Base-by-base conservation (phyloP, 495 filamentous ascomycete genomes). In the Tuber borchii region DNA sequence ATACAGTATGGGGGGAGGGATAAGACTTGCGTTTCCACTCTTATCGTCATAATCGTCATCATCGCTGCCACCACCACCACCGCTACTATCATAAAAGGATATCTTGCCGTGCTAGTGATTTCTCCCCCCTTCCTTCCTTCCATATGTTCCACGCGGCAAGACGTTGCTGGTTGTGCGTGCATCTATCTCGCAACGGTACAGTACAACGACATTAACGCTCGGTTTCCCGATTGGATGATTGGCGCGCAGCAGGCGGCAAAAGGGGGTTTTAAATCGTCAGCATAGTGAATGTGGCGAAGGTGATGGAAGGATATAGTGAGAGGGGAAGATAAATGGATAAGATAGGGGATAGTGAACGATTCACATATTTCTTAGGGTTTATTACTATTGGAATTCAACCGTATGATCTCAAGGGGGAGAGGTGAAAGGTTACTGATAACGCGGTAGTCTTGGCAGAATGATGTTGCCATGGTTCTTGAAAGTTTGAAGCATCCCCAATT, bases 21-120 rank as follows among this genome's bases (percentile, higher is more conserved):
- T 17, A 65, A 65, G 56, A 65, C 56, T 65, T 34, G 56, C 34
- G 56, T 65, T 65, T 65, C 56, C 26, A 65, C 56, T 65, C 26
- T 65, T 65, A 65, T 65, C 56, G n/a, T 65, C 56, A 65, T 65
- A 26, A 61, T 61, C 10, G 10, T 56, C 51, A 26, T 26, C 51
- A 56, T 56, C n/a, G 26, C 8, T 8, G 9, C 26, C 12, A 26
- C n/a, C 45, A 46, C 45, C 45, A 46, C 45, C 16, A 14, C 56
- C 12, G 31, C 12, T 14, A 65, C 14, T 34, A 34, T 34, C 14
- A 65, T 65, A 3, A 65, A 65, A 34, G 14, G 56, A 65, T 34
- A 65, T 31, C 26, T 34, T 65, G 56, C 31, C 26, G 31, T 17
- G 56, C 14, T 65, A 1, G 56, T 19, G 31, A 65, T 65, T 34